Base-by-base conservation (phyloP, 2,329 filamentous ascomycete genomes). In the Gyromitra esculenta region DNA sequence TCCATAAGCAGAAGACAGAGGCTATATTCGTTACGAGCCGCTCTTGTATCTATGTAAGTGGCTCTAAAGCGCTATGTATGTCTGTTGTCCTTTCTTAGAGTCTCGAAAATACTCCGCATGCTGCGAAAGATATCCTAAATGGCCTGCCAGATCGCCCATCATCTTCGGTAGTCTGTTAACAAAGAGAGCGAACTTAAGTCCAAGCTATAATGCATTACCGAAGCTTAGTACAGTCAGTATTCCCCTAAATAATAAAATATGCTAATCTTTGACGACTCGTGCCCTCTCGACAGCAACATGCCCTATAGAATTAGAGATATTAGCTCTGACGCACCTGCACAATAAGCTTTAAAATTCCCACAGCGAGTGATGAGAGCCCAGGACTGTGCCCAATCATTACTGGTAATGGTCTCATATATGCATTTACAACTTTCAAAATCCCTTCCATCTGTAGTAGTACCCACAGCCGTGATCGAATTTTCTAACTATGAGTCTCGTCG, bases 91-190 rank as follows among this genome's bases (percentile, higher is more conserved):
- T 25, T 63, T 25, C 9, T 35, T 37, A 21, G 21, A 60, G 45
- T 60, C 1, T 13, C 18, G 50, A 31, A 70, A 59, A 25, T 3
- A 0, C 21, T 73, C 25, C 0, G 62, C 39, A 48, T 73, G 68
- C 39, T 56, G 7, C 7, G 45, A 52, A 8, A 72, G n/a, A 21
- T 72, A 72, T 31, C 59, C 59, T n/a, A 72, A 43, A 48, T 72
- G 68, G 21, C 45, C 48, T 18, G 59, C 15, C 2, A 72, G 45
- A 25, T 39, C n/a, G n/a, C n/a, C n/a, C n/a, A n/a, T n/a, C n/a
- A n/a, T n/a, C 9, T 72, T 59, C 1, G 60, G 18, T 37, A 71
- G 25, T 25, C 52, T 71, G 2, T 5, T 35, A 2, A 56, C 54
- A 57, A 73, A 73, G 1, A 35, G 7, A n/a, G 25, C 31, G 57